Conservation (phyloP, 2,329 filamentous ascomycete species). For the Cephalotrichum gorgonifer region DNA sequence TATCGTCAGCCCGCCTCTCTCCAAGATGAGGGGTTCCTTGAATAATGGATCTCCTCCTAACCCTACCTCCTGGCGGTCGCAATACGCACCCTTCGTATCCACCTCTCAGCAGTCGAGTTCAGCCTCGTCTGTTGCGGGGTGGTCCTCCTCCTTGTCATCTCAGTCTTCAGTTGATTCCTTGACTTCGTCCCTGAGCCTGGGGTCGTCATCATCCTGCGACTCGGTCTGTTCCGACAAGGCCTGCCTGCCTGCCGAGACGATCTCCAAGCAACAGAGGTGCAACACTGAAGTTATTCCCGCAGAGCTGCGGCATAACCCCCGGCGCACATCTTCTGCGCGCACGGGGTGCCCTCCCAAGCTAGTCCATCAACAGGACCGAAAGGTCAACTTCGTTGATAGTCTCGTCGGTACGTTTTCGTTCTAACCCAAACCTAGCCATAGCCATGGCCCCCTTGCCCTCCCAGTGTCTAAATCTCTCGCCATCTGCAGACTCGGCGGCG, state of each 20-base stretch:
- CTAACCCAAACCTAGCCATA: not conserved
- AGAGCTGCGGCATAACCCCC: constrained; percentile 55
- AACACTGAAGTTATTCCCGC: constrained; percentile 36
- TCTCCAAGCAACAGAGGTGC: constrained; percentile 13
- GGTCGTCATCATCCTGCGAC: constrained; percentile 8
- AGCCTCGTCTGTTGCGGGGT: constrained; percentile 67
- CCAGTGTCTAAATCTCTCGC: constrained; percentile 9
- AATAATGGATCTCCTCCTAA: constrained; percentile 39
- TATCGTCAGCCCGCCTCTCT: constrained; percentile 16
- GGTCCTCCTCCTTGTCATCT: constrained; percentile 65
- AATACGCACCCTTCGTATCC: constrained; percentile 52
- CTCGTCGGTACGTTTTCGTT: constrained; percentile 75
- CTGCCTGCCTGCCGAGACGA: not conserved
- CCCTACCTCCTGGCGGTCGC: constrained; percentile 28
- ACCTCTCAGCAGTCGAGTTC: constrained; percentile 59
- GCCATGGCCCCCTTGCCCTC: not conserved
- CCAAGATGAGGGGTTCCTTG: constrained; percentile 49
- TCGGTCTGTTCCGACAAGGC: constrained; percentile 6
- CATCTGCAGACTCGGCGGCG: constrained; percentile 76
- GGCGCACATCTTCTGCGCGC: constrained; percentile 38
- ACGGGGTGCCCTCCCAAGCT: constrained; percentile 56
- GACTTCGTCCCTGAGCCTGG: constrained; percentile 27
- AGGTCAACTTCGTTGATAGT: constrained; percentile 90
- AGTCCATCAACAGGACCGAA: constrained; percentile 80
- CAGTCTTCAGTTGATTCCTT: constrained; percentile 62